Evolutionary conservation across 768 basidiomycete species (phyloP), one percentile per base, ranked within the genome.

Genomic region (Rhodotorula paludigena): DNA sequence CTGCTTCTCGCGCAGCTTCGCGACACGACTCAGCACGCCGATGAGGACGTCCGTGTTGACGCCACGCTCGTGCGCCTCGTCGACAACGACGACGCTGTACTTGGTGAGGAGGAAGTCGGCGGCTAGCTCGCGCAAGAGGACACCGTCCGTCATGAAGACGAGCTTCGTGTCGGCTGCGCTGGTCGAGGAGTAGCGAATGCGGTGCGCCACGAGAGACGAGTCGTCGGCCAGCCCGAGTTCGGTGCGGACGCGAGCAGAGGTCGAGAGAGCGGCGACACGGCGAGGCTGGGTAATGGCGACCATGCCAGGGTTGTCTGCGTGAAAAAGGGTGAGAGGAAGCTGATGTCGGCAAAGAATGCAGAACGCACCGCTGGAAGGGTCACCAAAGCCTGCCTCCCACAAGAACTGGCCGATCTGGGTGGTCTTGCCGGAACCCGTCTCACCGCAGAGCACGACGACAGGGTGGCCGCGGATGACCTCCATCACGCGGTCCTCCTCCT

Each of bases 111-210:
- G 78, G 78, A 99, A 96, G 76, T 99, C 93, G 20, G 85, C 85
- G 0, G 91, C 88, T 30, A 98, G 81, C 78, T 99, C 96, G 62
- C 96, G 87, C 23, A 99, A 81, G 41, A 99, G 81, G 35, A 99
- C 92, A 80, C 96, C 96, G 74, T 99, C 96, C 11, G 96, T 99
- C 93, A 98, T 97, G 82, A 98, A 99, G 78, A 98, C 97, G 81
- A 99, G 92, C 14, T 87, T 87, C 3, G 96, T 99, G 30, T 85
- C 82, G 1, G 90, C 83, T 7, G 92, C 92, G 0, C 92, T 87
- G 1, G 92, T 97, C 2, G 91, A 89, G 73, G 97, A 94, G 76
- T 98, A 99, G 68, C 96, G 89, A 68, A 99, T 97, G 78, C 97
- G 93, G 78, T 98, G 93, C 0, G 96, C 94, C 11, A 98, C 90